These are phyloP conservation scores for Hypoxylon sp. DNA, from an alignment of 2,329 filamentous ascomycete genomes.

Conservation along the genomic window DNA sequence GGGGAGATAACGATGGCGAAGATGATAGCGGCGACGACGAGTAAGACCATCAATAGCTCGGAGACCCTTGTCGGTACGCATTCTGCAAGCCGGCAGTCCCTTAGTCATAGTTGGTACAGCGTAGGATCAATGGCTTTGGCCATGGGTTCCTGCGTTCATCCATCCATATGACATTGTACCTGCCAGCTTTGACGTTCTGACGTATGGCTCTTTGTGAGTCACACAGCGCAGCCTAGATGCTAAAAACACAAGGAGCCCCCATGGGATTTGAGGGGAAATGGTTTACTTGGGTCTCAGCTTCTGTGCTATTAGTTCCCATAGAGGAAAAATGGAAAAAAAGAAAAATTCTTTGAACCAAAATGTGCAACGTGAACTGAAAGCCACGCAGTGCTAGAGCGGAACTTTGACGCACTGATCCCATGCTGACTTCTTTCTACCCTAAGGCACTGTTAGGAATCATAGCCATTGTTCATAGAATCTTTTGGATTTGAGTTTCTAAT, in stretches of 20 bases:
- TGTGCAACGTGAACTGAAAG: slow-evolving; percentile 15
- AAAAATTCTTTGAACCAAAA: slow-evolving; percentile 25
- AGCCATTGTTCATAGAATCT: slow-evolving; percentile 9
- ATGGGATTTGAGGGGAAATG: slow-evolving; percentile 14
- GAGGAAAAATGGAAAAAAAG: slow-evolving; percentile 27
- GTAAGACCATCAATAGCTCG: slow-evolving; percentile 31
- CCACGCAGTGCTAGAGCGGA: neutral
- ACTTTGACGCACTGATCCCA: slow-evolving; percentile 13
- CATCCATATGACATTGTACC: slow-evolving; percentile 25
- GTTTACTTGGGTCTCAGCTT: slow-evolving; percentile 28
- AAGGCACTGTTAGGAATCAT: slow-evolving; percentile 5
- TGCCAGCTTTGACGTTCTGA: slow-evolving; percentile 18
- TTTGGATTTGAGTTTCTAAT: slow-evolving; percentile 4
- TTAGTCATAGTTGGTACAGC: slow-evolving; percentile 15
- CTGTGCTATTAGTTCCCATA: slow-evolving; percentile 41
- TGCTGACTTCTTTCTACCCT: slow-evolving; percentile 18
- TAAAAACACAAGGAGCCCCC: slow-evolving; percentile 22
- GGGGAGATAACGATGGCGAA: slow-evolving; percentile 50
- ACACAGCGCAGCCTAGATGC: slow-evolving; percentile 16
- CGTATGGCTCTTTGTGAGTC: slow-evolving; percentile 19
- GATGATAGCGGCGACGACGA: slow-evolving; percentile 49
- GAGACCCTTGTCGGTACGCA: slow-evolving; percentile 21
- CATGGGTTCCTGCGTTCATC: slow-evolving; percentile 13
- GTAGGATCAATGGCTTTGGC: slow-evolving; percentile 12
- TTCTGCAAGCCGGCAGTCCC: slow-evolving; percentile 30